These are phyloP conservation scores for Ocimum tenuiflorum DNA, from an alignment of 257 asterid species.

Conservation along the genomic window DNA sequence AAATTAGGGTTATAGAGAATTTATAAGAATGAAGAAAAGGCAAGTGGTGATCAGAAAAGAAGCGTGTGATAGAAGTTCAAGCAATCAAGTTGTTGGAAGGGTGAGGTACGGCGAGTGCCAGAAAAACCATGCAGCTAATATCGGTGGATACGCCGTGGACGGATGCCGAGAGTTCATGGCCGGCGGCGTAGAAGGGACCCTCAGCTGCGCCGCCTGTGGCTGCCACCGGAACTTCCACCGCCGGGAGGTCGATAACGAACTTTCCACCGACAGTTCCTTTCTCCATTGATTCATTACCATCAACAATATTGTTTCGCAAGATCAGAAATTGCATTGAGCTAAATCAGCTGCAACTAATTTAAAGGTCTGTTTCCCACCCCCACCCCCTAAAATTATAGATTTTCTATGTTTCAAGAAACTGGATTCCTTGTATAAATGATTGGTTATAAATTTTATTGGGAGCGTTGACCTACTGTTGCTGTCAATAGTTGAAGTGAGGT, in stretches of 20 bases:
- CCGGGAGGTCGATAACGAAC: slow-evolving; percentile 39
- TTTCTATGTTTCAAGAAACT: not conserved
- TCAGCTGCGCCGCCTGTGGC: slow-evolving; percentile 59
- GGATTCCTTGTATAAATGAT: slow-evolving; percentile 24
- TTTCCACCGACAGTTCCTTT: slow-evolving; percentile 31
- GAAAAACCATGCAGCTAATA: slow-evolving; percentile 54
- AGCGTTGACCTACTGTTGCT: not conserved
- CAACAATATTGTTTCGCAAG: not conserved
- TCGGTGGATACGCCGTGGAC: slow-evolving; percentile 57
- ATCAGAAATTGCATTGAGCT: not conserved
- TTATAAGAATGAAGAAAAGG: slow-evolving; percentile 33
- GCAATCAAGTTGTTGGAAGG: slow-evolving; percentile 17
- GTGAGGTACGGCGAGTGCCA: slow-evolving; percentile 54
- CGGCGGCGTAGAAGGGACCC: slow-evolving; percentile 48
- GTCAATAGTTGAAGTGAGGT: slow-evolving; percentile 2
- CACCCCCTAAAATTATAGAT: not conserved
- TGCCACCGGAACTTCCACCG: slow-evolving; percentile 64
- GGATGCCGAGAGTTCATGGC: slow-evolving; percentile 73
- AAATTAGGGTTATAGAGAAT: slow-evolving; percentile 19
- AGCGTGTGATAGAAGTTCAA: slow-evolving; percentile 16
- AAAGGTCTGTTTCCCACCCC: slow-evolving; percentile 13
- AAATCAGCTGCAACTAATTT: not conserved
- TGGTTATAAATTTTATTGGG: slow-evolving; percentile 4
- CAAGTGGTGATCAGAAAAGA: slow-evolving; percentile 38
- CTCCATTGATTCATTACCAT: not conserved